A percentile compares a stretch with the other conserved stretches of the same genome.
Conservation (phyloP, 306 rosid genomes). For the Vigna hirtella region DNA sequence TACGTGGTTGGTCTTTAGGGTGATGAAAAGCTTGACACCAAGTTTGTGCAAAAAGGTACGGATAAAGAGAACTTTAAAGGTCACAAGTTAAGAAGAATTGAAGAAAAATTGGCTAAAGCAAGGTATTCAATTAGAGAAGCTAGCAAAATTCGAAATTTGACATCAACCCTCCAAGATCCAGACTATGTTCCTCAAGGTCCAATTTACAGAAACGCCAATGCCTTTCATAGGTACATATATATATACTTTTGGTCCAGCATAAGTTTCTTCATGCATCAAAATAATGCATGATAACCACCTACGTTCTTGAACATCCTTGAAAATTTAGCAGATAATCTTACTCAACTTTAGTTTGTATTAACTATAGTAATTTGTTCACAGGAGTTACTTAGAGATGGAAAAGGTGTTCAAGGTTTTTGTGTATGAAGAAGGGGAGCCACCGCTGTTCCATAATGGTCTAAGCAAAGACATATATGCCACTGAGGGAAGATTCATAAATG, state of each 20-base stretch:
- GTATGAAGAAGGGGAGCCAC: slow-evolving; percentile 70
- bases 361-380: slow-evolving; percentile 24
- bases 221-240: slow-evolving; percentile 56
- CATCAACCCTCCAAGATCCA: slow-evolving; percentile 48
- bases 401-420: slow-evolving; percentile 63
- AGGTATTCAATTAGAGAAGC: slow-evolving; percentile 62
- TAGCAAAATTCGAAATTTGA: slow-evolving; percentile 45
- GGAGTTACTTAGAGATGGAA: slow-evolving; percentile 76
- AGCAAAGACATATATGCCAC: slow-evolving; percentile 56
- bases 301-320: neutral
- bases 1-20: slow-evolving; percentile 20
- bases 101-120: slow-evolving; percentile 55
- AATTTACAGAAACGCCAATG: slow-evolving; percentile 56
- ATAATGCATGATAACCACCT: slow-evolving; percentile 7
- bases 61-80: neutral
- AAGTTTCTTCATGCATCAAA: neutral
- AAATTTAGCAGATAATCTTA: neutral
- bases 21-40: slow-evolving; percentile 43
- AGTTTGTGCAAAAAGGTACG: slow-evolving; percentile 37
- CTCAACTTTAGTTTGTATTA: neutral
- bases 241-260: neutral
- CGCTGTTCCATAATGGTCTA: slow-evolving; percentile 60
- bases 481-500: slow-evolving; percentile 65
- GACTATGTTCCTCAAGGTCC: slow-evolving; percentile 66
- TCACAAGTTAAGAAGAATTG: slow-evolving; percentile 46